These are phyloP conservation scores for Breviolum minutum DNA, from an alignment of 73 alveolate species.

Conservation along the genomic window DNA sequence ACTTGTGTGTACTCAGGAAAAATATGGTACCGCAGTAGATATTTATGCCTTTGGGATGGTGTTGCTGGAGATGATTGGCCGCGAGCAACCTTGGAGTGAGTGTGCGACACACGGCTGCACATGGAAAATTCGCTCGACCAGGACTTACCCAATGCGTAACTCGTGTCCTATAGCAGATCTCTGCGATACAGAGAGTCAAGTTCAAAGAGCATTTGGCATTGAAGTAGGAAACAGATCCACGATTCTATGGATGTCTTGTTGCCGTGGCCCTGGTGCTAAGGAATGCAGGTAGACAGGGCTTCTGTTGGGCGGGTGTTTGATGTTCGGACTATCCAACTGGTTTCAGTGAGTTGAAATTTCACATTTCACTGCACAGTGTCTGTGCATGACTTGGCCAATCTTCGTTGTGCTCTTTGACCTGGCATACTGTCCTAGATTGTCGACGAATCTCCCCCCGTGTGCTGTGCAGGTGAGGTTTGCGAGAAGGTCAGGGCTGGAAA, in stretches of 20 bases:
- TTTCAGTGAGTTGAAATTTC: too few relatives aligned
- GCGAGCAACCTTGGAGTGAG: slow-evolving; percentile 94
- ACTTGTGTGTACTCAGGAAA: slow-evolving; percentile 95
- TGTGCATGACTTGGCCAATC: background rate
- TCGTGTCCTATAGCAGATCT: too few relatives aligned
- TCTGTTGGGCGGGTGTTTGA: too few relatives aligned
- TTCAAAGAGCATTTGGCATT: too few relatives aligned
- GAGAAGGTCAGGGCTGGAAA: slow-evolving; percentile 98
- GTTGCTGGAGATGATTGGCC: slow-evolving; percentile 97
- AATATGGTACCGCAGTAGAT: slow-evolving; percentile 99
- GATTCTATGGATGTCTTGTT: too few relatives aligned
- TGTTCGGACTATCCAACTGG: too few relatives aligned
- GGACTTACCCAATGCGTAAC: too few relatives aligned
- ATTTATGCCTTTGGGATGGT: slow-evolving; percentile 99
- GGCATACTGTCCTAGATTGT: background rate
- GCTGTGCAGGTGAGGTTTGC: slow-evolving; percentile 97
- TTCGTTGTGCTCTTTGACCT: background rate
- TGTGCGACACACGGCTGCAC: slow-evolving; percentile 50
- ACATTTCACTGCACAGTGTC: too few relatives aligned
- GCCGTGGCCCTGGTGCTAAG: background rate
- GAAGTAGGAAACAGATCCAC: too few relatives aligned
- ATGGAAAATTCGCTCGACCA: too few relatives aligned
- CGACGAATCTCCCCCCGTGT: background rate
- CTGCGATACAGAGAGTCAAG: too few relatives aligned
- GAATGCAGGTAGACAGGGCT: background rate